Conservation (phyloP, 2,329 filamentous ascomycete genomes). For the Stromatinia cepivora region DNA sequence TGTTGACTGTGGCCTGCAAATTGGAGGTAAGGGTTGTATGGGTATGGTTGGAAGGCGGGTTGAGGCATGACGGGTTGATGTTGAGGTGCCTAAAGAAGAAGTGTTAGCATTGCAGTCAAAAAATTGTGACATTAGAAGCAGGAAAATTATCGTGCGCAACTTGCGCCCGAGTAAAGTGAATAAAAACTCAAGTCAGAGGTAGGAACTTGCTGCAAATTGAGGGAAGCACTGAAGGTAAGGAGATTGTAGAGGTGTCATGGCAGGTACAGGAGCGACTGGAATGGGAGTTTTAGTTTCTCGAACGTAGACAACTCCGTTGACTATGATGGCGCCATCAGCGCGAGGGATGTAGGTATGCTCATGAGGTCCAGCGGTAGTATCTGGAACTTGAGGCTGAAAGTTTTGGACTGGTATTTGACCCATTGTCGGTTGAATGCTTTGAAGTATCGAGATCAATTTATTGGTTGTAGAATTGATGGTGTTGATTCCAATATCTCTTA, state of each 20-base stretch:
- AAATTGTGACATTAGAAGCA: neutral
- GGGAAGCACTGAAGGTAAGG: neutral
- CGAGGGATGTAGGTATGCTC: slow-evolving; percentile 57
- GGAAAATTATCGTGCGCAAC: neutral
- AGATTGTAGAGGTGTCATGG: slow-evolving; percentile 10
- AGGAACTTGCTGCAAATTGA: slow-evolving; percentile 7
- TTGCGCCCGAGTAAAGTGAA: neutral
- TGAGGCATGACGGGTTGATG: slow-evolving; percentile 5
- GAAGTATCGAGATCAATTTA: neutral
- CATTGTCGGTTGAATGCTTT: slow-evolving; percentile 39
- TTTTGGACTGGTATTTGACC: slow-evolving; percentile 48
- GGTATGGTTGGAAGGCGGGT: slow-evolving; percentile 17
- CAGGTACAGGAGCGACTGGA: slow-evolving; percentile 14
- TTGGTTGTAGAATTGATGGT: neutral
- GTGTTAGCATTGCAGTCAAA: neutral
- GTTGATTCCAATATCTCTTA: neutral
- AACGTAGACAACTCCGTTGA: slow-evolving; percentile 31
- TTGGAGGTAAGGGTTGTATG: neutral
- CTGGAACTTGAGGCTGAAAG: slow-evolving; percentile 60
- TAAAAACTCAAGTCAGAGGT: neutral
- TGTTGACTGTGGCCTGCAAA: slow-evolving; percentile 20
- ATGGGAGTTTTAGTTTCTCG: slow-evolving; percentile 13
- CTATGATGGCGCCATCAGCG: slow-evolving; percentile 33
- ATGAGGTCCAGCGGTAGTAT: slow-evolving; percentile 57
- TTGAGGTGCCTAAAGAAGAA: neutral